A percentile compares a stretch with the other conserved stretches of the same genome.
These are phyloP conservation scores for Termitomyces sp. DNA, from an alignment of 768 basidiomycete genomes.

Conservation along the genomic window DNA sequence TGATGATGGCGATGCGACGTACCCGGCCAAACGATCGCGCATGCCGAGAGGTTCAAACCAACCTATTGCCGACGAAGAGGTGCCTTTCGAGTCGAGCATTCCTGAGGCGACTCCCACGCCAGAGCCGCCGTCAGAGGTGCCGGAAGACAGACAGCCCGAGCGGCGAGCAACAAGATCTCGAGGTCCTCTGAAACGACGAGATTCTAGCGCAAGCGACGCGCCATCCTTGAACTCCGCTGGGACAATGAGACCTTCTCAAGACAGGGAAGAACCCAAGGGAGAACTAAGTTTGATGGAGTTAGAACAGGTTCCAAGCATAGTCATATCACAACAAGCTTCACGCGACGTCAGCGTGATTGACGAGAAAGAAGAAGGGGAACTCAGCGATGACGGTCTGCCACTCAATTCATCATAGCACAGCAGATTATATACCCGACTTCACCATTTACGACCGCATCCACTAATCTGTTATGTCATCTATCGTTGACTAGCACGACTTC, in stretches of 20 bases:
- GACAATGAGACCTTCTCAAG: conserved; percentile 5
- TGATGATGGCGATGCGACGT: conserved; percentile 62
- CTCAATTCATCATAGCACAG: background rate
- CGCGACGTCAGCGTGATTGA: conserved; percentile 17
- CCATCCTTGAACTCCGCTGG: conserved; percentile 24
- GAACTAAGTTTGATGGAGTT: conserved; percentile 1
- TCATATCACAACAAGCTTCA: conserved; percentile 1
- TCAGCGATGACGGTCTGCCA: conserved; percentile 25
- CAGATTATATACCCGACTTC: background rate
- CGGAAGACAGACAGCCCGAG: conserved; percentile 30
- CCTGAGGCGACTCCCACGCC: conserved; percentile 18
- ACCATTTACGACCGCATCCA: background rate
- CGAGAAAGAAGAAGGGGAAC: conserved; percentile 34
- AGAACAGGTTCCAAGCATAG: conserved; percentile 9
- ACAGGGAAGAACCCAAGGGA: conserved; percentile 1
- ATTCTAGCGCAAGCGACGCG: conserved; percentile 49
- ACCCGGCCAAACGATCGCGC: conserved; percentile 64
- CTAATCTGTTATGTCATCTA: no score
- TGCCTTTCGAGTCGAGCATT: conserved; percentile 23
- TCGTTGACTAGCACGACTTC: background rate
- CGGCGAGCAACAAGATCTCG: conserved; percentile 45
- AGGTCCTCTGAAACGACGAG: conserved; percentile 32
- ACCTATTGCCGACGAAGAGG: conserved; percentile 33
- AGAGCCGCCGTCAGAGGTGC: conserved; percentile 25
- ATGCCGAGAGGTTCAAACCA: conserved; percentile 38